Conservation (phyloP, 352 stramenopile genomes). For the Elongisporangium prolatum region DNA sequence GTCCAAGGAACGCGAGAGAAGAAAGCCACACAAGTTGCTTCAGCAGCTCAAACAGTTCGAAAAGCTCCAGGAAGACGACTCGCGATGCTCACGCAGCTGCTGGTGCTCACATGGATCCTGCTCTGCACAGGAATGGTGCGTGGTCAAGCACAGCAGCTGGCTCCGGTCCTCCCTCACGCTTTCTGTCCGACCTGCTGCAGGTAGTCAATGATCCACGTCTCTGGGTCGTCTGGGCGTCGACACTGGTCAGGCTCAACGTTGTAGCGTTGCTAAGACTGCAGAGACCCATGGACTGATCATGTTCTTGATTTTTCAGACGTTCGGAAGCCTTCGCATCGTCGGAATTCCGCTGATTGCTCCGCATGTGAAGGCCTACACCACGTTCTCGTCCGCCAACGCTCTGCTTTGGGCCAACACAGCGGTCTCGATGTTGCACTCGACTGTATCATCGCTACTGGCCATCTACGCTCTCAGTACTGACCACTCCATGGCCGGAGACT, state of each 20-base stretch:
- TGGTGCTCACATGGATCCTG: slow-evolving; percentile 53
- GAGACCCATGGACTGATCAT: neutral
- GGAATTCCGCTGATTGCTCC: slow-evolving; percentile 27
- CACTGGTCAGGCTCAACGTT: slow-evolving; percentile 25
- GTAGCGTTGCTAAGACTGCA: neutral
- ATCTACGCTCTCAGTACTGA: slow-evolving; percentile 38
- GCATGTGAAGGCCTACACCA: slow-evolving; percentile 38
- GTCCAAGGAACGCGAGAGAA: slow-evolving; percentile 5
- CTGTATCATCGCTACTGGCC: slow-evolving; percentile 46
- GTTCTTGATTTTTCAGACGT: neutral
- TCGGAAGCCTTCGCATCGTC: slow-evolving; percentile 44
- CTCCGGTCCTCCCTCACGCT: neutral
- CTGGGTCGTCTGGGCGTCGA: slow-evolving; percentile 63
- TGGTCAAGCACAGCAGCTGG: neutral
- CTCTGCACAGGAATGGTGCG: slow-evolving; percentile 64
- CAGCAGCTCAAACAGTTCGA: neutral
- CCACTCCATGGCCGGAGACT: slow-evolving; percentile 46
- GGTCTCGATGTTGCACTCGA: slow-evolving; percentile 69
- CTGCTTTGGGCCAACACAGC: slow-evolving; percentile 71
- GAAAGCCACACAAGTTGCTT: neutral
- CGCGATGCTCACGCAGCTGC: slow-evolving; percentile 48
- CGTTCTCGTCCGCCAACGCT: slow-evolving; percentile 39
- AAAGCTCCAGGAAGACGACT: neutral
- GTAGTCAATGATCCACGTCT: slow-evolving; percentile 51
- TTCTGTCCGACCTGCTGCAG: slow-evolving; percentile 16